These are phyloP conservation scores for Fagus sylvatica DNA, from an alignment of 306 rosid species.

Conservation along the genomic window DNA sequence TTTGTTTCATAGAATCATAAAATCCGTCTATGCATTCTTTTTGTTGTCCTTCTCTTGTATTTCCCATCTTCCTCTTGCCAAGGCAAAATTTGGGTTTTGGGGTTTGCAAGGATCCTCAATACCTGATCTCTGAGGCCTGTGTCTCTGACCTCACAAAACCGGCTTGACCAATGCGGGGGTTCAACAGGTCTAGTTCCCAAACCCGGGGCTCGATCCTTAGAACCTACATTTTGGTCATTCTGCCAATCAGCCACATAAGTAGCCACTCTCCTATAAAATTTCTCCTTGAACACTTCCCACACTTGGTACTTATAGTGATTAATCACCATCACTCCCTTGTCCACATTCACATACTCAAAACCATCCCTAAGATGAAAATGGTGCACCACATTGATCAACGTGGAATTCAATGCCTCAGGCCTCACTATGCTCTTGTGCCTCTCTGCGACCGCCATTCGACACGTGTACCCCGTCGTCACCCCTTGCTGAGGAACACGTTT, in stretches of 20 bases:
- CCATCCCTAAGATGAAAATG: conserved; percentile 63
- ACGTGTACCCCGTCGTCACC: conserved; percentile 70
- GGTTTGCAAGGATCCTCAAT: conserved; percentile 28
- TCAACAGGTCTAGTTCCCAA: conserved; percentile 67
- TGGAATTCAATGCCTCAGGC: conserved; percentile 60
- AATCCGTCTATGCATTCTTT: conserved; percentile 7
- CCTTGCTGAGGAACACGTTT: conserved; percentile 47
- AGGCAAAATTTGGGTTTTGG: conserved; percentile 41
- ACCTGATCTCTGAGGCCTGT: conserved; percentile 45
- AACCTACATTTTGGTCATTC: conserved; percentile 55
- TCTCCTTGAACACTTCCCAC: conserved; percentile 79
- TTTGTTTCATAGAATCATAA: background rate
- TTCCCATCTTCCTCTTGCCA: conserved; percentile 41
- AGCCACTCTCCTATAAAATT: conserved; percentile 75
- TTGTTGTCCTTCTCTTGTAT: background rate
- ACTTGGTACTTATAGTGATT: conserved; percentile 92
- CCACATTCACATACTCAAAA: conserved; percentile 40
- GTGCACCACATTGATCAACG: conserved; percentile 79
- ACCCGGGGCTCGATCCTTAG: conserved; percentile 81
- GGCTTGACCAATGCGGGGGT: conserved; percentile 58
- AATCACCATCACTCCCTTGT: conserved; percentile 46
- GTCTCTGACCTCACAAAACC: conserved; percentile 70
- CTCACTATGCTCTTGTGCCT: conserved; percentile 85
- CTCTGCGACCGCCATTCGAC: conserved; percentile 47
- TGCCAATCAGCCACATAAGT: conserved; percentile 80